Conservation (phyloP, 441 rosid genomes). For the Daphne laureola region DNA sequence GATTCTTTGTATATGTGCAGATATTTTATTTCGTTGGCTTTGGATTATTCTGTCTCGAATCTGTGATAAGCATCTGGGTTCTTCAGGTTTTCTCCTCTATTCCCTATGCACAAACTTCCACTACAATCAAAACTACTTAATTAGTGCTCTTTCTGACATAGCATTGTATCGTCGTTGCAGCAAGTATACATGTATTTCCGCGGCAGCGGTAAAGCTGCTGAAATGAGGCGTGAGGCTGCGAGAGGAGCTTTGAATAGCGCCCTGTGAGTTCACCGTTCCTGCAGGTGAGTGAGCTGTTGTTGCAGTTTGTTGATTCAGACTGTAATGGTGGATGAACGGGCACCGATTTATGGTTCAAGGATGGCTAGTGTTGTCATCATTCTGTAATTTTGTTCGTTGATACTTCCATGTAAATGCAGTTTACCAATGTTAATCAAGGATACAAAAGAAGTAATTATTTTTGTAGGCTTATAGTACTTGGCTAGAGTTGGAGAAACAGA, state of each 20-base stretch:
- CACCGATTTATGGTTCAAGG: too few species aligned
- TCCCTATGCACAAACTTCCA: background rate
- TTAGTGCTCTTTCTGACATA: background rate
- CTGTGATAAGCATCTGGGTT: constrained; percentile 82
- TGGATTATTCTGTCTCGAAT: constrained; percentile 68
- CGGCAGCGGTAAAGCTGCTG: constrained; percentile 62
- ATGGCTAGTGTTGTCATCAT: too few species aligned
- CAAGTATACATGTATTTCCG: constrained; percentile 81
- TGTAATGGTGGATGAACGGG: too few species aligned
- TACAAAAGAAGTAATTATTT: too few species aligned
- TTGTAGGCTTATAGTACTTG: too few species aligned
- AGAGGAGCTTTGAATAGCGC: constrained; percentile 31
- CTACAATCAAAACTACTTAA: background rate
- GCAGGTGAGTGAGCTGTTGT: too few species aligned
- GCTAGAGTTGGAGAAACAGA: too few species aligned
- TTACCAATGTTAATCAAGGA: too few species aligned
- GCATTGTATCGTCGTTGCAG: constrained; percentile 23
- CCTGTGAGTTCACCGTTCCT: too few species aligned
- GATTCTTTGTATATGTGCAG: constrained; percentile 17
- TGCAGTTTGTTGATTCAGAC: too few species aligned
- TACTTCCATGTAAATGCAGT: too few species aligned
- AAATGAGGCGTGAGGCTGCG: constrained; percentile 58
- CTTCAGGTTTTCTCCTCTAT: constrained; percentile 47
- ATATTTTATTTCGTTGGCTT: constrained; percentile 90
- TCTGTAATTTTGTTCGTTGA: too few species aligned